These are phyloP conservation scores for Neonectria magnoliae DNA, from an alignment of 2,329 filamentous ascomycete species.

Conservation along the genomic window DNA sequence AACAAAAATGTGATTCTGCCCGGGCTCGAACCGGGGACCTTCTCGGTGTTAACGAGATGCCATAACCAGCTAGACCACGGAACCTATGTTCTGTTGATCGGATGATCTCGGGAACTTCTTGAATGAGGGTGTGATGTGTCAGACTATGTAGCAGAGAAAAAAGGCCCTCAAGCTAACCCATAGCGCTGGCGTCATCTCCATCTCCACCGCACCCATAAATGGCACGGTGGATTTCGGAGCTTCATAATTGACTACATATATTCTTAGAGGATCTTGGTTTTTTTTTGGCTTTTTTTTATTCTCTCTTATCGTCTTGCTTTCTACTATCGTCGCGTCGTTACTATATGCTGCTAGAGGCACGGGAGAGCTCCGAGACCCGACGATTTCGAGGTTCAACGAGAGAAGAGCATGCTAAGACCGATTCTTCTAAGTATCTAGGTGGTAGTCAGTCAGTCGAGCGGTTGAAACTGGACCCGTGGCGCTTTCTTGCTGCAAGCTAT, in stretches of 20 bases:
- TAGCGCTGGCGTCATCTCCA: not conserved
- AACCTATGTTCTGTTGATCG: slow-evolving; percentile 19
- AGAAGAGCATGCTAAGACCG: too few relatives aligned
- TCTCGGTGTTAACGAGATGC: slow-evolving; percentile 30
- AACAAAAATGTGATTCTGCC: slow-evolving; percentile 21
- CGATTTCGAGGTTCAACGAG: too few relatives aligned
- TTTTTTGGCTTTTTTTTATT: too few relatives aligned
- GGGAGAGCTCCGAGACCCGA: too few relatives aligned
- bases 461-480: too few relatives aligned
- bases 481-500: too few relatives aligned
- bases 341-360: too few relatives aligned
- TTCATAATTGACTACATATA: not conserved
- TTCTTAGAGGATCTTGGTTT: not conserved
- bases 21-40: slow-evolving; percentile 32
- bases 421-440: too few relatives aligned
- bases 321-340: too few relatives aligned
- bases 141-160: not conserved
- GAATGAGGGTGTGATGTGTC: not conserved
- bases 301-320: too few relatives aligned
- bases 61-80: slow-evolving; percentile 40
- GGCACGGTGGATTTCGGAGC: not conserved
- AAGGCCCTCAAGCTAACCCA: not conserved
- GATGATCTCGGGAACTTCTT: not conserved
- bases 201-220: too few relatives aligned
- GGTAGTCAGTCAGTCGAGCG: too few relatives aligned